Percentiles rank a stretch among this genome's conserved stretches.
These are phyloP conservation scores for Lichtheimia corymbifera DNA, from an alignment of 371 early-diverging fungal species.

Conservation along the genomic window DNA sequence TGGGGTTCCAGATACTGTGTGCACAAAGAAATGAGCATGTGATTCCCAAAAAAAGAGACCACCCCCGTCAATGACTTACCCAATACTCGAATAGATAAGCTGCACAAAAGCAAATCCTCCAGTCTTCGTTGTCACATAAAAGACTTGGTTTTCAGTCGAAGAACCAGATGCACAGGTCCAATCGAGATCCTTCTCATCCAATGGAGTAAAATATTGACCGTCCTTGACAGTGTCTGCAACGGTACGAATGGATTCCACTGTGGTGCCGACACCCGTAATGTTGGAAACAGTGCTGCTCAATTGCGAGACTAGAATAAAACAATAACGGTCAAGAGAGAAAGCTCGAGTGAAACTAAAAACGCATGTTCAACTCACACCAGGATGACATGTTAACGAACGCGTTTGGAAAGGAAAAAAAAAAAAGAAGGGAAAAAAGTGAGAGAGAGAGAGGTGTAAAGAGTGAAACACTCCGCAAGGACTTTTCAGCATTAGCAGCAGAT, in stretches of 20 bases:
- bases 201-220: conserved; percentile 57
- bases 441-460: conserved; percentile 1
- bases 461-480: neutral
- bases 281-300: conserved; percentile 49
- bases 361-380: too few relatives aligned
- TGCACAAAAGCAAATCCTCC: conserved; percentile 83
- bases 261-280: conserved; percentile 41
- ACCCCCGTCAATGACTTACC: conserved; percentile 40
- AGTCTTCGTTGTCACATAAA: conserved; percentile 76
- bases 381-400: too few relatives aligned
- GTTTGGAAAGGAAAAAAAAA: too few relatives aligned
- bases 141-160: conserved; percentile 89
- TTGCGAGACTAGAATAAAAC: conserved; percentile 37
- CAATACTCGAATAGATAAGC: conserved; percentile 84
- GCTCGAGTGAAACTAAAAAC: too few relatives aligned
- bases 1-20: conserved; percentile 52
- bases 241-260: conserved; percentile 43
- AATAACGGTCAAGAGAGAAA: too few relatives aligned
- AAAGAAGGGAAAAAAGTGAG: neutral
- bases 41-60: too few relatives aligned
- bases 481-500: too few relatives aligned
- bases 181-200: conserved; percentile 65
- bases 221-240: conserved; percentile 59
- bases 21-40: neutral
- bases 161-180: conserved; percentile 75